phyloP scores from a whole-genome alignment of 768 basidiomycete species.

The Coprinellus micaceus region DNA sequence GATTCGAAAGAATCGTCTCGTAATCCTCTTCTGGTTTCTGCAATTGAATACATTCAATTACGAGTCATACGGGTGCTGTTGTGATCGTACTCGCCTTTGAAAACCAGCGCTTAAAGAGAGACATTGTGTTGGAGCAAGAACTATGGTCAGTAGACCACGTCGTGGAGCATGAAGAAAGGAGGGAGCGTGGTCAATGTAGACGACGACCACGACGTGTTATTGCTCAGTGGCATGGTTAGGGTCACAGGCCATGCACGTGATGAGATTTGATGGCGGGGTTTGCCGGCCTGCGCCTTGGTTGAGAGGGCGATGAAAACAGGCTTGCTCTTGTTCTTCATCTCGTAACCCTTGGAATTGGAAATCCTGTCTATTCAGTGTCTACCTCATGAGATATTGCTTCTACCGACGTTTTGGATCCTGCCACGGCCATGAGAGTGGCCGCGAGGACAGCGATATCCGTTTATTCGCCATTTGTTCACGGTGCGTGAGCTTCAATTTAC shows the following conservation, averaged over 20 bases:
- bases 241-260: not conserved
- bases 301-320: too few relatives aligned
- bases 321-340: not conserved
- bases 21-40: constrained; percentile 69
- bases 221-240: not conserved
- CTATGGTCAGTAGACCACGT: not conserved
- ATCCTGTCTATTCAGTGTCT: too few relatives aligned
- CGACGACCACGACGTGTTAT: constrained; percentile 2
- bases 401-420: too few relatives aligned
- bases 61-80: not conserved
- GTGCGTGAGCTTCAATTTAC: not conserved
- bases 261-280: not conserved
- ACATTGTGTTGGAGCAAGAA: constrained; percentile 15
- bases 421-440: too few relatives aligned
- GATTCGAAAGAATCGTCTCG: constrained; percentile 63
- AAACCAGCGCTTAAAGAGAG: constrained; percentile 28
- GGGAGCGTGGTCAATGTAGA: too few relatives aligned
- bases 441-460: too few relatives aligned
- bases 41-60: not conserved
- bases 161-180: not conserved
- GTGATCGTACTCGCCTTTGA: constrained; percentile 21
- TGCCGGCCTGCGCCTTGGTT: too few relatives aligned
- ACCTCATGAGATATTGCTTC: too few relatives aligned
- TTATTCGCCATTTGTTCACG: not conserved
- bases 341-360: not conserved